Conservation (phyloP, 2,329 filamentous ascomycete species). For the Endocalyx cinctus region DNA sequence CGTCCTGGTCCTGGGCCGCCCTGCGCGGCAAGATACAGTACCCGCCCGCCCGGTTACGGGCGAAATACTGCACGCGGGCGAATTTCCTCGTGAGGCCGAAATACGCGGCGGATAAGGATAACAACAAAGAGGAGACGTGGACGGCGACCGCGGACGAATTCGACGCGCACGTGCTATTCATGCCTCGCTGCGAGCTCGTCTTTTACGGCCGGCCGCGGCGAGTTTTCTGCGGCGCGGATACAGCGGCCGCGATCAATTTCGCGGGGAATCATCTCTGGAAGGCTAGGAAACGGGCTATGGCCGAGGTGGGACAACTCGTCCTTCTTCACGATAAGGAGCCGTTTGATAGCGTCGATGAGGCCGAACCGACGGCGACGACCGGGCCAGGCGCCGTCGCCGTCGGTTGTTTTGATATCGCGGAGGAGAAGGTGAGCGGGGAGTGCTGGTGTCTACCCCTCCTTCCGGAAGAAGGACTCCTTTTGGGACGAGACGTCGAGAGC, state of each 20-base stretch:
- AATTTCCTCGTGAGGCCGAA: constrained; percentile 14
- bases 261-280: neutral
- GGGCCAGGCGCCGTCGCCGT: constrained; percentile 5
- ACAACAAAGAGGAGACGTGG: no score
- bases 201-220: constrained; percentile 14
- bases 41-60: neutral
- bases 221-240: constrained; percentile 4
- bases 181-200: constrained; percentile 14
- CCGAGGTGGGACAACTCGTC: constrained; percentile 5
- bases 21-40: constrained; percentile 10
- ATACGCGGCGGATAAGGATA: no score
- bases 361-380: neutral
- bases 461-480: constrained; percentile 11
- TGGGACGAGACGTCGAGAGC: constrained; percentile 8
- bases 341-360: no score
- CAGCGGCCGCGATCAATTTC: neutral
- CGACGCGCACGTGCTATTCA: constrained; percentile 11
- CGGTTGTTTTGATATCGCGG: constrained; percentile 11
- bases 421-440: constrained; percentile 3
- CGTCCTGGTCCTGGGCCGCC: constrained; percentile 20
- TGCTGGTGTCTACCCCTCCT: constrained; percentile 15
- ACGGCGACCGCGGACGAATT: constrained; percentile 12
- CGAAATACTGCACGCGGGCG: constrained; percentile 7
- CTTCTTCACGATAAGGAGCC: no score
- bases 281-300: neutral